Percentiles rank a stretch among this genome's conserved stretches.
phyloP scores from a whole-genome alignment of 176 grass and related monocot genomes.

The Carex myosuroides region DNA sequence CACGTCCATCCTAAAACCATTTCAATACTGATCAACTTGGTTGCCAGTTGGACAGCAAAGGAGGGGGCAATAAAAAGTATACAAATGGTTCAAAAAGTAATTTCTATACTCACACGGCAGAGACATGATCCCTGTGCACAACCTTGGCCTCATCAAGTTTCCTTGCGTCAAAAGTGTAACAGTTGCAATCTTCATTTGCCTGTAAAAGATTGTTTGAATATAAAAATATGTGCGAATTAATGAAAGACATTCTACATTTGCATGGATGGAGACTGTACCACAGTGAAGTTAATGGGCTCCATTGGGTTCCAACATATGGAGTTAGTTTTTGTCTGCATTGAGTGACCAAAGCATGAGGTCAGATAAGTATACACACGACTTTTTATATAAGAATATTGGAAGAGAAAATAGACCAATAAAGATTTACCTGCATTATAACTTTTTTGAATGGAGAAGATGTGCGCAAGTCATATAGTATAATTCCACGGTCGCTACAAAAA shows the following conservation, averaged over 20 bases:
- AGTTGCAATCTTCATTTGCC: slow-evolving; percentile 98
- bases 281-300: slow-evolving; percentile 98
- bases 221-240: not conserved
- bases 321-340: slow-evolving; percentile 81
- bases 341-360: not conserved
- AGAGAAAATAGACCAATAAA: slow-evolving; percentile 23
- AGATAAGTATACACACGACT: not conserved
- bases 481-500: slow-evolving; percentile 79
- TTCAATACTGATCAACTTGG: not conserved
- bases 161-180: slow-evolving; percentile 92
- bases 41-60: not conserved
- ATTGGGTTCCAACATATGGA: slow-evolving; percentile 91
- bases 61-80: not conserved
- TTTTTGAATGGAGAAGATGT: slow-evolving; percentile 90
- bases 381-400: not conserved
- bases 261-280: slow-evolving; percentile 45
- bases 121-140: slow-evolving; percentile 97
- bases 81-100: not conserved
- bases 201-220: slow-evolving; percentile 32
- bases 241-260: not conserved
- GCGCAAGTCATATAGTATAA: slow-evolving; percentile 85
- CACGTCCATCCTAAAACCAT: slow-evolving; percentile 88
- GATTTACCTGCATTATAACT: slow-evolving; percentile 72
- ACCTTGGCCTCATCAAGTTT: slow-evolving; percentile 81
- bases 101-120: slow-evolving; percentile 73